These are phyloP conservation scores for Creolimax fragrantissima DNA, from an alignment of 78 protist species.

Conservation along the genomic window DNA sequence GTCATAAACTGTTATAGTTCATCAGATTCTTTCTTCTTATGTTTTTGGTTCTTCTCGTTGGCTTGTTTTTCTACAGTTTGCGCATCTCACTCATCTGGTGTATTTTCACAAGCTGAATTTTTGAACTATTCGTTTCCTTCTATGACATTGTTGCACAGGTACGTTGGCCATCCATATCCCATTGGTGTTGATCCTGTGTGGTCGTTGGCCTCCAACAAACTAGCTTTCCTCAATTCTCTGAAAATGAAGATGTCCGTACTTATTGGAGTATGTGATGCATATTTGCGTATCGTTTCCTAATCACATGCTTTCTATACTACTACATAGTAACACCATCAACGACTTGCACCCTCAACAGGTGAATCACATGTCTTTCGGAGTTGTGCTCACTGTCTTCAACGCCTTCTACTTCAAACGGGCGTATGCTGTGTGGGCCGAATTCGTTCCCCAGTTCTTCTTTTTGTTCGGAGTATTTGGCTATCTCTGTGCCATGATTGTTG, in stretches of 20 bases:
- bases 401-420: slow-evolving; percentile 46
- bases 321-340: too few relatives aligned
- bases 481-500: slow-evolving; percentile 1
- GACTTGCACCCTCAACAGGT: too few relatives aligned
- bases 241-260: slow-evolving; percentile 98
- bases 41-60: too few relatives aligned
- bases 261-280: slow-evolving; percentile 95
- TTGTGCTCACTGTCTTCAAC: slow-evolving; percentile 52
- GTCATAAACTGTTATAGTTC: too few relatives aligned
- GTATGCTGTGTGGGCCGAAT: neutral
- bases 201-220: slow-evolving; percentile 74
- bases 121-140: too few relatives aligned
- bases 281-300: slow-evolving; percentile 82
- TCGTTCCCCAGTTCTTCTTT: neutral
- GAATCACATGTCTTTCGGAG: slow-evolving; percentile 56
- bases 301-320: too few relatives aligned
- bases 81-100: too few relatives aligned
- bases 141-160: too few relatives aligned
- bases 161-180: slow-evolving; percentile 34
- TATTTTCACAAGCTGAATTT: too few relatives aligned
- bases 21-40: too few relatives aligned
- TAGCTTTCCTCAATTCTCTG: slow-evolving; percentile 88
- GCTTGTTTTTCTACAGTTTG: too few relatives aligned
- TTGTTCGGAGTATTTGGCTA: neutral
- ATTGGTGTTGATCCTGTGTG: slow-evolving; percentile 88